Evolutionary conservation across 2,329 filamentous ascomycete species (phyloP).

Genomic region (Trichophyton verrucosum): DNA sequence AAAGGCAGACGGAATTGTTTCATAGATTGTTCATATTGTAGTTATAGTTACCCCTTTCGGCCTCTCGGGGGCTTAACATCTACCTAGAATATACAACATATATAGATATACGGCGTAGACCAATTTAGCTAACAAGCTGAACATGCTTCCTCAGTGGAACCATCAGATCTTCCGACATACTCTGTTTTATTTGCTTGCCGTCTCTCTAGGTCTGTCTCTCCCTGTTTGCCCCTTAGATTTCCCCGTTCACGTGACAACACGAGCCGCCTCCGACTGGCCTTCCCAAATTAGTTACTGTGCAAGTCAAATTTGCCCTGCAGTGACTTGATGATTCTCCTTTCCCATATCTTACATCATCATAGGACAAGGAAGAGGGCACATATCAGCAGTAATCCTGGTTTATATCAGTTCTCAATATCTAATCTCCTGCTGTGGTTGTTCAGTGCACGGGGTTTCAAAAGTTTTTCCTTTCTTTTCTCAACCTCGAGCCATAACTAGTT

Average conservation of each 20-base stretch:
- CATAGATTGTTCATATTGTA: conserved; percentile 22
- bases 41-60: neutral
- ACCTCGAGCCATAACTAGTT: neutral
- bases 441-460: neutral
- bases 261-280: neutral
- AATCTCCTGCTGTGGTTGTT: neutral
- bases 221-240: conserved; percentile 1
- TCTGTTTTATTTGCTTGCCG: neutral
- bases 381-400: neutral
- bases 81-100: neutral
- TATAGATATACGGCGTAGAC: neutral
- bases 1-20: conserved; percentile 55
- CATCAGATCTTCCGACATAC: neutral
- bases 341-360: neutral
- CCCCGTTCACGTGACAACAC: neutral
- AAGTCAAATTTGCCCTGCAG: neutral
- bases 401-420: neutral
- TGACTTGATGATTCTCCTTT: neutral
- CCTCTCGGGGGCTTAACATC: neutral
- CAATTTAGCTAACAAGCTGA: neutral
- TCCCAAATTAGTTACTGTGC: neutral
- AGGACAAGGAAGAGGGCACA: neutral
- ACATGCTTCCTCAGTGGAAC: too few species aligned
- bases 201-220: neutral
- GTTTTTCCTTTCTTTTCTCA: neutral